Percentiles rank a stretch among this genome's conserved stretches.
Conservation (phyloP, 2,329 filamentous ascomycete genomes). For the Pseudogymnoascus sp. region DNA sequence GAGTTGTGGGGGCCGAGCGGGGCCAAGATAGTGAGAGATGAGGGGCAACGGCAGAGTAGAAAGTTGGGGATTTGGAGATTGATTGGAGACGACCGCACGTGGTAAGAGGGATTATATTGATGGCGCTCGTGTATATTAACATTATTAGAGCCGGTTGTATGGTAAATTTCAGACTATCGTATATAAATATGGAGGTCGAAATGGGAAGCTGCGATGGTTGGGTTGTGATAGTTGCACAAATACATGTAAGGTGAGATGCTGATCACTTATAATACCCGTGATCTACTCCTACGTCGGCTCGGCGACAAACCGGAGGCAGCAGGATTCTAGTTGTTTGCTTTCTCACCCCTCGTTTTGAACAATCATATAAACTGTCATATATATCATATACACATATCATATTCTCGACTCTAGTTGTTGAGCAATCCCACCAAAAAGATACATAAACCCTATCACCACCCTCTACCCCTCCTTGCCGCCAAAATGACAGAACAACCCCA, state of each 20-base stretch:
- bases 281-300: neutral
- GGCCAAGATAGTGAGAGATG: neutral
- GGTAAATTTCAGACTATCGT: neutral
- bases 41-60: neutral
- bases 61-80: constrained; percentile 3
- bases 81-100: neutral
- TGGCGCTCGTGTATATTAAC: neutral
- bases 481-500: neutral
- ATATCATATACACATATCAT: too few relatives aligned
- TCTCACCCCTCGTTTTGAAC: neutral
- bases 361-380: neutral
- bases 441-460: neutral
- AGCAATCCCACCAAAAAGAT: neutral
- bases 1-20: neutral
- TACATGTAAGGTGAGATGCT: neutral
- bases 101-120: neutral
- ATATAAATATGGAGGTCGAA: neutral
- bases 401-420: neutral
- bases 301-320: neutral
- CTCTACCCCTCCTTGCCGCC: neutral
- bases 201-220: neutral
- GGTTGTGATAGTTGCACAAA: neutral
- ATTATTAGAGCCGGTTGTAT: neutral
- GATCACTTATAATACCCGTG: neutral
- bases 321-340: neutral